Percentiles rank a stretch among this genome's conserved stretches.
These are phyloP conservation scores for Xylaria digitata DNA, from an alignment of 2,329 filamentous ascomycete species.

Conservation along the genomic window DNA sequence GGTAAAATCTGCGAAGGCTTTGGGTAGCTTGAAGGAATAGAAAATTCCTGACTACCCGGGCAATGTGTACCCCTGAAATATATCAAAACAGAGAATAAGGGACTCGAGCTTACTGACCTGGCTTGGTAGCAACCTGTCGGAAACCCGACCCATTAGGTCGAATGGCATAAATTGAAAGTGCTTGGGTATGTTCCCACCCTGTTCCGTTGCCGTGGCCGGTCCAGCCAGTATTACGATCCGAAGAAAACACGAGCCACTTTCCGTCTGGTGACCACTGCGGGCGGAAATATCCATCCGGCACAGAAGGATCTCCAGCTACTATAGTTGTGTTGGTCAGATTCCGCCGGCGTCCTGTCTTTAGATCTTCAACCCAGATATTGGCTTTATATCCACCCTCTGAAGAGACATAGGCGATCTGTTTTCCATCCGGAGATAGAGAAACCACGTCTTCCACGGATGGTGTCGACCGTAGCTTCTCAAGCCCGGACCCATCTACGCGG, in stretches of 20 bases:
- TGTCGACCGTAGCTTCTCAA: conserved; percentile 51
- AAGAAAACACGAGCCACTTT: conserved; percentile 55
- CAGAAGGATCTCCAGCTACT: conserved; percentile 40
- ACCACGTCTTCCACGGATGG: conserved; percentile 53
- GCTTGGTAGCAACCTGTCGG: conserved; percentile 45
- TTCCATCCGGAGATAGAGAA: conserved; percentile 54
- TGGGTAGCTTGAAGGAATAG: too few relatives aligned
- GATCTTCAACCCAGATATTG: conserved; percentile 56
- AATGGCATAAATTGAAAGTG: conserved; percentile 55
- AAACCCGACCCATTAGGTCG: conserved; percentile 53
- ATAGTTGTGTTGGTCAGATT: conserved; percentile 53
- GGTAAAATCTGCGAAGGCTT: too few relatives aligned
- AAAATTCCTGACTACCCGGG: too few relatives aligned
- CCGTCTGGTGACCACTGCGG: conserved; percentile 57
- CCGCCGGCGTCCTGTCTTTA: conserved; percentile 47
- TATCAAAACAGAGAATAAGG: too few relatives aligned
- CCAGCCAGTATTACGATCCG: conserved; percentile 57
- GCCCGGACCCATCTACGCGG: conserved; percentile 50
- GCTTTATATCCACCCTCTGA: conserved; percentile 52
- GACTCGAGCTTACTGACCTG: too few relatives aligned
- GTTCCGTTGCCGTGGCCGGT: conserved; percentile 54
- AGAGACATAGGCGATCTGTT: conserved; percentile 54
- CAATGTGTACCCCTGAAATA: too few relatives aligned
- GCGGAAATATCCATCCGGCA: conserved; percentile 53
- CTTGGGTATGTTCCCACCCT: conserved; percentile 57